A percentile compares a stretch with the other conserved stretches of the same genome.
These are phyloP conservation scores for Jamesozyma gamospora DNA, from an alignment of 805 yeast genomes.

Conservation along the genomic window DNA sequence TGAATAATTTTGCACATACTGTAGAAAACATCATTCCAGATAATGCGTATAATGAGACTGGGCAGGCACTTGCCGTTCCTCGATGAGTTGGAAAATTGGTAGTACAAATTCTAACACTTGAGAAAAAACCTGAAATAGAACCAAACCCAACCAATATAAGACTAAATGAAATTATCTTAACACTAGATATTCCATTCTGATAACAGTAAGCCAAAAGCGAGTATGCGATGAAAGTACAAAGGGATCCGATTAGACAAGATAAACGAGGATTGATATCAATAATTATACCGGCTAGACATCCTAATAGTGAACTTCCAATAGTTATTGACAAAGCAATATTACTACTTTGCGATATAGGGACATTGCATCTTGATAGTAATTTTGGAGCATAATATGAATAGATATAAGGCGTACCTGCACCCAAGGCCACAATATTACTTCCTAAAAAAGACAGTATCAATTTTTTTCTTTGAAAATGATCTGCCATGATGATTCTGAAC, in stretches of 20 bases:
- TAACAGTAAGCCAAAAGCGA: constrained; percentile 41
- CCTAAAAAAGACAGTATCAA: constrained; percentile 17
- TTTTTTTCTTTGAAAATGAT: too few relatives aligned
- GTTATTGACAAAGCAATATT: constrained; percentile 51
- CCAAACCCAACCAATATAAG: constrained; percentile 54
- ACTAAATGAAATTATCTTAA: constrained; percentile 38
- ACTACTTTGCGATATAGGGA: constrained; percentile 54
- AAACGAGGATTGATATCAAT: constrained; percentile 47
- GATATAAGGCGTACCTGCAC: constrained; percentile 66
- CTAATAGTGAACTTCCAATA: constrained; percentile 59
- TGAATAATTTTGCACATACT: constrained; percentile 43
- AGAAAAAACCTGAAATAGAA: constrained; percentile 48
- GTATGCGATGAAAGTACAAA: constrained; percentile 47
- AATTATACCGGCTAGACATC: constrained; percentile 59
- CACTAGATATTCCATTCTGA: constrained; percentile 30
- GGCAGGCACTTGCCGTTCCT: constrained; percentile 61
- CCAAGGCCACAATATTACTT: constrained; percentile 43
- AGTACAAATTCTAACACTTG: constrained; percentile 39
- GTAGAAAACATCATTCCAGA: constrained; percentile 58
- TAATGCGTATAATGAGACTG: constrained; percentile 60
- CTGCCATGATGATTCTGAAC: too few relatives aligned
- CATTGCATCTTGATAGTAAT: constrained; percentile 43
- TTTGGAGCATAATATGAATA: constrained; percentile 75
- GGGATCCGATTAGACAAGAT: constrained; percentile 47
- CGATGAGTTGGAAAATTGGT: constrained; percentile 61